Evolutionary conservation across 169 alveolate species (phyloP), one percentile per base, ranked within the genome.

Genomic region (Plasmodium gallinaceum): DNA sequence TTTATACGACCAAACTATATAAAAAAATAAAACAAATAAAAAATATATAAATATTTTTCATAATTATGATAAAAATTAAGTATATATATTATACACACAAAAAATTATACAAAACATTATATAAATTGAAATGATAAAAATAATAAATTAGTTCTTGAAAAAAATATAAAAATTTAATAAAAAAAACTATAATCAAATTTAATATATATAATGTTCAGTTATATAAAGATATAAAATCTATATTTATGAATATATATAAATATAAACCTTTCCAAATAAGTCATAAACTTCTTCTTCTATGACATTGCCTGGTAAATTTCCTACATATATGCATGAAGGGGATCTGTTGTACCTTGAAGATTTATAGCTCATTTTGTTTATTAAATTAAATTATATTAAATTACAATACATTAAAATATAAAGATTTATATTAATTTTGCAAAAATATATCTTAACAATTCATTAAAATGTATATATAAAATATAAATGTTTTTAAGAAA

Each of bases 1-100:
- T 88, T 62, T 61, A 94, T 80, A 72, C 92, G 93, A 18, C 96
- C 96, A 88, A 51, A 94, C 96, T 93, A 90, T 24, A 90, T 5
- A 70, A 52, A 42, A 54, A 58, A n/a, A 60, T 18, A 64, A 68
- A 43, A 61, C 22, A 64, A 9, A 58, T 46, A 74, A 32, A 39
- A 42, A 10, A 42, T 18, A 43, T 68, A 42, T 43, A 68, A 14
- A 42, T 12, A 57, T 6, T 64, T 32, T 18, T n/a, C n/a, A n/a
- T n/a, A n/a, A 64, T 14, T n/a, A 26, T 32, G 4, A 32, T 4
- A 4, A 2, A 4, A 46, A 42, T 74, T 39, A 42, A 45, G 48
- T 18, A 8, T 51, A 60, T 64, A 60, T 16, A 32, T 60, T 74
- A 16, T 74, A 24, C 37, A 64, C 45, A 46, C 88, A 74, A 37